These are phyloP conservation scores for Phaeosphaeriaceae sp. DNA, from an alignment of 2,329 filamentous ascomycete species.

Conservation along the genomic window DNA sequence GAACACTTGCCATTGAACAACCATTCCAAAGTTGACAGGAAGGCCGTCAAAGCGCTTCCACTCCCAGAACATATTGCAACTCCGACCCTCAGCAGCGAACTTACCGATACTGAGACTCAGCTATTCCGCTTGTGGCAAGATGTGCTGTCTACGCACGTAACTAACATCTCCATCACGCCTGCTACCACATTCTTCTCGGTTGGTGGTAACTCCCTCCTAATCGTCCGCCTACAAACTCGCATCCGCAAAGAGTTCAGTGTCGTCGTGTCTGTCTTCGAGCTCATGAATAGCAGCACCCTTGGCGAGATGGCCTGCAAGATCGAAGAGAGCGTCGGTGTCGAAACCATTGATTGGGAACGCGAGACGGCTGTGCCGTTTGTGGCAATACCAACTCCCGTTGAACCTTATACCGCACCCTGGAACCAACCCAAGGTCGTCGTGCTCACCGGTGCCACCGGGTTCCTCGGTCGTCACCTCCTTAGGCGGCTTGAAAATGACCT, in stretches of 20 bases:
- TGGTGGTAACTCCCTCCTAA: conserved; percentile 3
- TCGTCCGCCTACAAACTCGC: conserved; percentile 39
- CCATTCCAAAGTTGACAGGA: conserved; percentile 15
- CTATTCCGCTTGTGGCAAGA: conserved; percentile 7
- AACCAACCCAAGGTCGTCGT: conserved; percentile 3
- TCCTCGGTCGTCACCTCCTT: conserved; percentile 14
- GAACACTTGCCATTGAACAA: conserved; percentile 11
- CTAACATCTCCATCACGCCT: not conserved
- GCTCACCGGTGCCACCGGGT: conserved; percentile 23
- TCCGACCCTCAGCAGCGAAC: conserved; percentile 26
- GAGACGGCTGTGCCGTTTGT: conserved; percentile 36
- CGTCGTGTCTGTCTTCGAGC: conserved; percentile 39
- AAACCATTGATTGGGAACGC: conserved; percentile 46
- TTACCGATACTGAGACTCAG: conserved; percentile 1
- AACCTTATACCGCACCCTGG: not conserved
- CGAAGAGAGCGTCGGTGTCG: conserved; percentile 4
- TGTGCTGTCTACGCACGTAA: conserved; percentile 20
- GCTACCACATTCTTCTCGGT: conserved; percentile 19
- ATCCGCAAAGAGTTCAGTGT: conserved; percentile 45
- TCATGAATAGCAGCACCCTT: conserved; percentile 51
- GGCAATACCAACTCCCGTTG: not conserved
- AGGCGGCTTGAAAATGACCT: conserved; percentile 31
- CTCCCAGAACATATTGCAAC: conserved; percentile 23
- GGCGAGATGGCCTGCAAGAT: conserved; percentile 46
- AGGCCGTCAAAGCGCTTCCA: conserved; percentile 18